A percentile compares a stretch with the other conserved stretches of the same genome.
Conservation (phyloP, 257 asterid genomes). For the Catharanthus roseus region DNA sequence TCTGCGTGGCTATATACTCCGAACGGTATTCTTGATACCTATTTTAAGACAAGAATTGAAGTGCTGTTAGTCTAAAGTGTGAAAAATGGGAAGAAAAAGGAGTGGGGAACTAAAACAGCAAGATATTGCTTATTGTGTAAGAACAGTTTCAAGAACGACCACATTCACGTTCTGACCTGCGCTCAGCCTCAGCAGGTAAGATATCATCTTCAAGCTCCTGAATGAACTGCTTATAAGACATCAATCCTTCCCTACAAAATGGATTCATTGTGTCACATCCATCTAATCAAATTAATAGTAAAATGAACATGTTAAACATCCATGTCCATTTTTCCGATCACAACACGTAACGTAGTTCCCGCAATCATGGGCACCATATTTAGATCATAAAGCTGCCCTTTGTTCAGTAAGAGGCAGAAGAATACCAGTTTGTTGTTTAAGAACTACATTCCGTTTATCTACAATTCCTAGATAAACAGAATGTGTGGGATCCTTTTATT, state of each 20-base stretch:
- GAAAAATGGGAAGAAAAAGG: neutral
- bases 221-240: conserved; percentile 98
- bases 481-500: neutral
- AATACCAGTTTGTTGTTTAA: neutral
- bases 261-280: neutral
- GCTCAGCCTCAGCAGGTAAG: conserved; percentile 93
- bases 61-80: conserved; percentile 10
- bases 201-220: conserved; percentile 99
- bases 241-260: conserved; percentile 81
- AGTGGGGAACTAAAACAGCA: neutral
- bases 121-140: neutral
- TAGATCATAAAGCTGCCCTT: neutral
- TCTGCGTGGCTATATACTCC: conserved; percentile 82
- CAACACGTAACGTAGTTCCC: neutral
- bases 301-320: neutral
- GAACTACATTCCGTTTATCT: no score
- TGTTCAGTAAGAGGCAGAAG: neutral
- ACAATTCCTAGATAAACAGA: neutral
- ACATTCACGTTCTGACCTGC: conserved; percentile 51
- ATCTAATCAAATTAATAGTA: neutral
- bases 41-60: conserved; percentile 9
- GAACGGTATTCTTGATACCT: conserved; percentile 95
- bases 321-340: neutral
- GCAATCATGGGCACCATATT: neutral
- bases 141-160: neutral